Conservation (phyloP, 331 rosid genomes). For the Cucumis variabilis region DNA sequence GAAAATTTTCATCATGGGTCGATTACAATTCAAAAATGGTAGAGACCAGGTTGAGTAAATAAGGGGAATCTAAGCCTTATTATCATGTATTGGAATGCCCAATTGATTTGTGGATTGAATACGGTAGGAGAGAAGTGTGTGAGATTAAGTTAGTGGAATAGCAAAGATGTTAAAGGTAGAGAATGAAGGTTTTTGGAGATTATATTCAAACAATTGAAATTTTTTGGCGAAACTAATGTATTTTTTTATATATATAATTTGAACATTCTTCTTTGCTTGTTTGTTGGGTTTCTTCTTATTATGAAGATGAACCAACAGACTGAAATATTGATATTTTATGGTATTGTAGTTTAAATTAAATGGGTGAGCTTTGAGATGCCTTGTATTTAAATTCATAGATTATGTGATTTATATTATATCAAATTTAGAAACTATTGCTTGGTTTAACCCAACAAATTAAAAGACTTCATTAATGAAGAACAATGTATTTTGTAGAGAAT, state of each 20-base stretch:
- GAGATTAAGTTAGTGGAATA: slow-evolving; percentile 60
- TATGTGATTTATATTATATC: too few species aligned
- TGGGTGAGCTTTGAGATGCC: background rate
- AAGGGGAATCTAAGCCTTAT: slow-evolving; percentile 49
- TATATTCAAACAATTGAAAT: background rate
- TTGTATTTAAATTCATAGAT: too few species aligned
- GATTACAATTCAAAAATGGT: slow-evolving; percentile 61
- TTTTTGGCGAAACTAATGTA: background rate
- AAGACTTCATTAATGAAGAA: background rate
- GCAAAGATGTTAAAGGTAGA: background rate
- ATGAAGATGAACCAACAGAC: background rate
- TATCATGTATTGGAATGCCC: slow-evolving; percentile 46
- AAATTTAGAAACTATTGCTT: background rate
- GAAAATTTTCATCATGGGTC: slow-evolving; percentile 62
- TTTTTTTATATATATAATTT: background rate
- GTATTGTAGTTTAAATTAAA: background rate
- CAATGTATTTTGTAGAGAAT: background rate
- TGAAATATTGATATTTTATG: background rate
- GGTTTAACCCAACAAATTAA: background rate
- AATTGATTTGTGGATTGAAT: slow-evolving; percentile 54
- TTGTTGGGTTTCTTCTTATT: background rate
- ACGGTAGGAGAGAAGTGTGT: slow-evolving; percentile 51
- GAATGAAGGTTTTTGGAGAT: slow-evolving; percentile 16
- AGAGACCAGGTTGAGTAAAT: slow-evolving; percentile 59
- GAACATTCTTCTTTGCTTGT: background rate